These are phyloP conservation scores for Smallanthus sonchifolius DNA, from an alignment of 129 eudicot genomes.

Conservation along the genomic window DNA sequence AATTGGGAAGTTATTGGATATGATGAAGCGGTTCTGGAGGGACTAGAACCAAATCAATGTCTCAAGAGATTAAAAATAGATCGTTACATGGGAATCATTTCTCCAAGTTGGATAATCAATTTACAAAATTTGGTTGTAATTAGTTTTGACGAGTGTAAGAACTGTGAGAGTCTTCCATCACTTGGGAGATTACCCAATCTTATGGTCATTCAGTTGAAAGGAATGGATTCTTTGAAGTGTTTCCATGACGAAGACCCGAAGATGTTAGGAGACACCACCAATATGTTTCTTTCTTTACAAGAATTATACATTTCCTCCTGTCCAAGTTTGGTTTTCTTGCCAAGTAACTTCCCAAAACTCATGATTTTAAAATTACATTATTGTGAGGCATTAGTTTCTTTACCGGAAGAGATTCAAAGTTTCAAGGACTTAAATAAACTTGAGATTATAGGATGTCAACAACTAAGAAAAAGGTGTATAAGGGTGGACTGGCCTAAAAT, in stretches of 20 bases:
- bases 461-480: background rate
- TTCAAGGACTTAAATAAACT: background rate
- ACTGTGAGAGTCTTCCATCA: background rate
- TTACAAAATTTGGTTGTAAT: background rate
- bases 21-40: constrained; percentile 7
- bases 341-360: background rate
- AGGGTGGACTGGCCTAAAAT: constrained; percentile 16
- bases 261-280: no score
- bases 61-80: background rate
- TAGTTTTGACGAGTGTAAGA: background rate
- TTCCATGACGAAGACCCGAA: constrained; percentile 1
- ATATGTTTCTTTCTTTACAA: constrained; percentile 3
- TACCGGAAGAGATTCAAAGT: constrained; percentile 3
- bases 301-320: background rate
- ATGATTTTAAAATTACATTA: background rate
- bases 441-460: background rate
- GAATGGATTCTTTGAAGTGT: background rate
- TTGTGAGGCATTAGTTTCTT: background rate
- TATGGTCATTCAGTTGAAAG: background rate
- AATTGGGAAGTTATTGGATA: background rate
- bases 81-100: background rate
- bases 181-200: constrained; percentile 19
- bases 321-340: background rate
- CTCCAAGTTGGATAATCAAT: constrained; percentile 1
- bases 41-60: constrained; percentile 6